Percentiles rank a stretch among this genome's conserved stretches.
Evolutionary conservation across 352 stramenopile genomes (phyloP).

Genomic region (Phytopythium delawarense): DNA sequence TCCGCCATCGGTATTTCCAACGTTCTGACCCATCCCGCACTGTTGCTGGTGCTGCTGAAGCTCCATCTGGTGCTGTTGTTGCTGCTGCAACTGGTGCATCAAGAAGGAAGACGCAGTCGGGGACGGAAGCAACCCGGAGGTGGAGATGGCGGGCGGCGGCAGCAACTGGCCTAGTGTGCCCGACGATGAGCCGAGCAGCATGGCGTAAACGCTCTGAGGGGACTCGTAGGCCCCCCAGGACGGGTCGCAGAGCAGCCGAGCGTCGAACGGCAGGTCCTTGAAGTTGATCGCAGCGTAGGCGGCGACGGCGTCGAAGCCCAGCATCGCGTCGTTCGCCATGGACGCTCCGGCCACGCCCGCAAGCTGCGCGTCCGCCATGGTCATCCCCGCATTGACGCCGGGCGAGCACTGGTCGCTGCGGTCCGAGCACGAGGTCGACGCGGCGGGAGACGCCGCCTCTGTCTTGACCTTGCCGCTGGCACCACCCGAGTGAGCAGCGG

Average conservation of each 20-base stretch:
- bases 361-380: not conserved
- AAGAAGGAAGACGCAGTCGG: constrained; percentile 33
- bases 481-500: not conserved
- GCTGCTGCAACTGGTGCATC: constrained; percentile 30
- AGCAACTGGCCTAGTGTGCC: constrained; percentile 15
- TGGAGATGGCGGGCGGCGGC: constrained; percentile 17
- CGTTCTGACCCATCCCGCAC: not conserved
- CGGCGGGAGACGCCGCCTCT: not conserved
- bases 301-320: constrained; percentile 19
- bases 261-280: constrained; percentile 47
- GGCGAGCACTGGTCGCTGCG: constrained; percentile 3
- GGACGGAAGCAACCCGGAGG: constrained; percentile 7
- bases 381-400: not conserved
- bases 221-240: constrained; percentile 36
- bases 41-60: constrained; percentile 15
- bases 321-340: not conserved
- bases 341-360: not conserved
- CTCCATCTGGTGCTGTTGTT: constrained; percentile 29
- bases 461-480: not conserved
- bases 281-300: constrained; percentile 10
- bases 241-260: constrained; percentile 37
- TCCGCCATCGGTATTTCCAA: not conserved
- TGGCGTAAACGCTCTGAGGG: constrained; percentile 50
- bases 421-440: constrained; percentile 2
- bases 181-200: constrained; percentile 27